Percentiles rank a stretch among this genome's conserved stretches.
These are phyloP conservation scores for Elasticomyces elasticus DNA, from an alignment of 495 filamentous ascomycete species.

Conservation along the genomic window DNA sequence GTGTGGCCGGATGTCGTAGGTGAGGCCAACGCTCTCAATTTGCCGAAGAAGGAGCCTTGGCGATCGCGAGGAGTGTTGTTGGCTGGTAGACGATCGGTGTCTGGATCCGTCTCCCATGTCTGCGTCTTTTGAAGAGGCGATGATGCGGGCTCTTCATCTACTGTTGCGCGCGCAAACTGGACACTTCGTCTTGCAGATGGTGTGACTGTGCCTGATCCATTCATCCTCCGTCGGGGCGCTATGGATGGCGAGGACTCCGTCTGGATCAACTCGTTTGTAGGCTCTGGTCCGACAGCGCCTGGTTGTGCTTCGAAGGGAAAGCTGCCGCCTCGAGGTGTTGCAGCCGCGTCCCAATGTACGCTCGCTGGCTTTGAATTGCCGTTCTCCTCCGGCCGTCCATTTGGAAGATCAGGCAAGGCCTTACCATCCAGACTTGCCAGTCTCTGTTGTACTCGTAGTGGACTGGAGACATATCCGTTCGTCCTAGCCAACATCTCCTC, in stretches of 20 bases:
- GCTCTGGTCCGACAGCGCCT: not conserved
- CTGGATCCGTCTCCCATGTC: constrained; percentile 27
- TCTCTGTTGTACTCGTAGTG: constrained; percentile 11
- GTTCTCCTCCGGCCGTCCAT: not conserved
- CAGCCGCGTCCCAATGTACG: not conserved
- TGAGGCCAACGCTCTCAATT: constrained; percentile 33
- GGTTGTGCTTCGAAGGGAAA: constrained; percentile 9
- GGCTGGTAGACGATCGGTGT: constrained; percentile 23
- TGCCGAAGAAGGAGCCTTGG: constrained; percentile 30
- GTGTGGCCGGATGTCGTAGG: constrained; percentile 29
- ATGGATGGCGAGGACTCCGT: not conserved
- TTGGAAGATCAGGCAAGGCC: not conserved
- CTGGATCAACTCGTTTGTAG: constrained; percentile 2
- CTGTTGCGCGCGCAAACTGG: constrained; percentile 31
- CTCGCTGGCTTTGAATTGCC: not conserved
- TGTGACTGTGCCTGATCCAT: constrained; percentile 23
- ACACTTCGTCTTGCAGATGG: constrained; percentile 34
- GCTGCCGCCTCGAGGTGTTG: not conserved
- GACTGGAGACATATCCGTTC: constrained; percentile 11
- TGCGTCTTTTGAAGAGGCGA: constrained; percentile 19
- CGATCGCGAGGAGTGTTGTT: constrained; percentile 8
- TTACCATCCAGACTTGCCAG: constrained; percentile 5
- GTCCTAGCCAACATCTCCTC: constrained; percentile 11
- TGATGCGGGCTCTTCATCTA: constrained; percentile 16
- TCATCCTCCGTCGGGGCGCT: constrained; percentile 10